phyloP scores from a whole-genome alignment of 345 rosid species.

The Trapa incisa region DNA sequence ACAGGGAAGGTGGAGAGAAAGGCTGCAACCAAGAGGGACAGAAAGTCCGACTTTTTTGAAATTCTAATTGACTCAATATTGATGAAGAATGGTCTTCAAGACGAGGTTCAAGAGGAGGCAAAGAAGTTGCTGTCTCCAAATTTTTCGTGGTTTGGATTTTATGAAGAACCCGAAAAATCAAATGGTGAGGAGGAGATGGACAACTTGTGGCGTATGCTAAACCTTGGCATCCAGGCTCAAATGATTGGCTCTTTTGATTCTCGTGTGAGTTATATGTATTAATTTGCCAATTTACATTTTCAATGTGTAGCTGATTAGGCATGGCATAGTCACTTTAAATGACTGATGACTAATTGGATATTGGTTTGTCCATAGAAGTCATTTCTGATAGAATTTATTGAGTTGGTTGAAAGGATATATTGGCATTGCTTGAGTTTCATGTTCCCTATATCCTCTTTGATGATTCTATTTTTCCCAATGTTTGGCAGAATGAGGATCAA shows the following conservation, averaged over 20 bases:
- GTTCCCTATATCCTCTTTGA: neutral
- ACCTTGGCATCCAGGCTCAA: slow-evolving; percentile 1
- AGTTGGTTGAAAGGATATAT: neutral
- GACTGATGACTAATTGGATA: neutral
- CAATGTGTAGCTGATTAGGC: neutral
- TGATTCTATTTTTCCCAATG: neutral
- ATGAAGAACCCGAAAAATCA: slow-evolving; percentile 8
- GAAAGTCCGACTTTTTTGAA: neutral
- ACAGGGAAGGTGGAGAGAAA: neutral
- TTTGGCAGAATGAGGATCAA: neutral
- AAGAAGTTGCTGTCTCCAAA: slow-evolving; percentile 5
- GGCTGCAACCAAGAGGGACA: neutral
- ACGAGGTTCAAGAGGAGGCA: neutral
- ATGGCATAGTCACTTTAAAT: neutral
- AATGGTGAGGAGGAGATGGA: slow-evolving; percentile 10
- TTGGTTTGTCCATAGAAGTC: neutral
- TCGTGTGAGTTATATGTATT: slow-evolving; percentile 5
- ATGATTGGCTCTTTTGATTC: neutral
- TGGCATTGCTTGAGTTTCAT: neutral
- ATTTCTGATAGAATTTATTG: neutral
- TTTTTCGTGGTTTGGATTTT: slow-evolving; percentile 1
- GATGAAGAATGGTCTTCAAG: slow-evolving; percentile 2
- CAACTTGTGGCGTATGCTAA: slow-evolving; percentile 5
- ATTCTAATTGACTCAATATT: slow-evolving; percentile 2
- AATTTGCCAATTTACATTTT: neutral